Base-by-base conservation (phyloP, 768 basidiomycete species). In the Pluteus cervinus region DNA sequence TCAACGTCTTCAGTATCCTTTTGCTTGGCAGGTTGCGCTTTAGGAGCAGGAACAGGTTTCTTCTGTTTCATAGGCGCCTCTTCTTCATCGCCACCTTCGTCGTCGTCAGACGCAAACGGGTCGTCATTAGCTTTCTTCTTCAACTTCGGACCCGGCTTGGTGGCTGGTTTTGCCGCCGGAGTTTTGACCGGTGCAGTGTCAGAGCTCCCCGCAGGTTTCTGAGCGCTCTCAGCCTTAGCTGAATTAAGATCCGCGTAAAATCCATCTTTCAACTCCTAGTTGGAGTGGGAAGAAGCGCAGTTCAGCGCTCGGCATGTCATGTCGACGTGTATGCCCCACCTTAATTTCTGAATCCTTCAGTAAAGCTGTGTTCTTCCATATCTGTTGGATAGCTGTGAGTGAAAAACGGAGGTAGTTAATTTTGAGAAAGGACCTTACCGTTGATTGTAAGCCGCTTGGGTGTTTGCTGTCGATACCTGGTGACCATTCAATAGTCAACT, bases 381-480 rank as follows among this genome's bases (percentile, higher is more conserved):
- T 63, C 84, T 85, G 42, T 4, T 41, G 29, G 26, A 40, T 38
- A 16, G 11, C 15, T n/a, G 20, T 42, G 11, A 45, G 33, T 43
- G 3, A 40, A 29, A 20, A 5, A 24, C 32, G 14, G 29, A 34
- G 33, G 37, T 14, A 41, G 20, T 12, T 12, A 23, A 8, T 3
- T 21, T 10, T 12, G 23, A 12, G 7, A 17, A n/a, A 33, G 21
- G 2, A 10, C 54, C 68, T 31, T 40, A 81, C 84, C 43, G 84
- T 85, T 16, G 84, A 79, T 26, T 68, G 73, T 35, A 87, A 69
- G 6, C 83, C 80, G 51, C 81, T 84, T 1, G 77, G 55, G 51
- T 86, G 85, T 51, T 87, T 87, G 56, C 82, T 85, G 46, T 86
- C 81, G 39, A 87, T 60, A 1, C 79, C 81, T 77, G 48, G n/a